Evolutionary conservation across 1,284 basidiomycete genomes (phyloP).

Genomic region (Cystobasidium sp.): DNA sequence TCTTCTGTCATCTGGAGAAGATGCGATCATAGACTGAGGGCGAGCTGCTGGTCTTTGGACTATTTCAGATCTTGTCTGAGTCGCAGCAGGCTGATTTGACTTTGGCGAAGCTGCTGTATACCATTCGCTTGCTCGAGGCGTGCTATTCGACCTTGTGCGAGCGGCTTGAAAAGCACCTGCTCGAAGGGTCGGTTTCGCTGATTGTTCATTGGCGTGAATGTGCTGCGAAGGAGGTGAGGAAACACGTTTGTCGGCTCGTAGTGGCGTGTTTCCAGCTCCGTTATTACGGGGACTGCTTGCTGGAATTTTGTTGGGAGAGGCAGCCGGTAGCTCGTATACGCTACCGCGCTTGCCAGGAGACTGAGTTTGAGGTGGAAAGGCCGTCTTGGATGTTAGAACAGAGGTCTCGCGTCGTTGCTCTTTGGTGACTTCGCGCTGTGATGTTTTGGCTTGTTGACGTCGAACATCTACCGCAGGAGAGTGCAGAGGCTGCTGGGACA

Average conservation of each 20-base stretch:
- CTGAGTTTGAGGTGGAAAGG: conserved; percentile 8
- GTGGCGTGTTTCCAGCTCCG: conserved; percentile 2
- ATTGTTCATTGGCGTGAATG: neutral
- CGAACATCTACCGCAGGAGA: neutral
- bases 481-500: neutral
- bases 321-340: neutral
- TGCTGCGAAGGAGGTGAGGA: conserved; percentile 29
- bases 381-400: neutral
- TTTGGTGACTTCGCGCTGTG: neutral
- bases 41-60: neutral
- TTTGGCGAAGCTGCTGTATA: neutral
- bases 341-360: conserved; percentile 1
- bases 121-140: conserved; percentile 11
- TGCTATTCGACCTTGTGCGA: conserved; percentile 21
- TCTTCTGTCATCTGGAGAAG: neutral
- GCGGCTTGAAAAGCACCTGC: conserved; percentile 28
- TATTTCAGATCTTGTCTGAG: neutral
- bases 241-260: conserved; percentile 15
- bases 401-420: neutral
- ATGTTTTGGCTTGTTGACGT: neutral
- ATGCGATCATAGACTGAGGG: conserved; percentile 3
- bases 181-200: conserved; percentile 21
- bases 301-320: neutral
- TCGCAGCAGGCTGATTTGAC: neutral
- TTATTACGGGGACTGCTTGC: neutral